A percentile compares a stretch with the other conserved stretches of the same genome.
Conservation (phyloP, 2,329 filamentous ascomycete species). For the Alternaria burnsii region DNA sequence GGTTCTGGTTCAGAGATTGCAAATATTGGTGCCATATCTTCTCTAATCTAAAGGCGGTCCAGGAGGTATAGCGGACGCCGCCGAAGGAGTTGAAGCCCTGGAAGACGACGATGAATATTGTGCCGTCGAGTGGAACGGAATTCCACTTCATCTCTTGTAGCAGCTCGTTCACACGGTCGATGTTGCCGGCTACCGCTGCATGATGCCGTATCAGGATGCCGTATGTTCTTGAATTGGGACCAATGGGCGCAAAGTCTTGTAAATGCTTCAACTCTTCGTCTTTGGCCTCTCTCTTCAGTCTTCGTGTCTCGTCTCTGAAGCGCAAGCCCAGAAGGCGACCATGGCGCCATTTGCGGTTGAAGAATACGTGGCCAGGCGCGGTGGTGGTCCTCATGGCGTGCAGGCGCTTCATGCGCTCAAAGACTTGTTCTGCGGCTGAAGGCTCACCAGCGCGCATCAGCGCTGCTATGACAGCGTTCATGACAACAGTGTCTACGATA, state of each 20-base stretch:
- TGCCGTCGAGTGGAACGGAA: constrained; percentile 73
- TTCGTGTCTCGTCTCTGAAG: constrained; percentile 56
- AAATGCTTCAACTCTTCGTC: constrained; percentile 66
- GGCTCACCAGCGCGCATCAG: constrained; percentile 80
- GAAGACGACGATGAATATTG: constrained; percentile 82
- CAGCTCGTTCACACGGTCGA: constrained; percentile 74
- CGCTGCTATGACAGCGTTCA: constrained; percentile 86
- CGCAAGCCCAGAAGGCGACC: constrained; percentile 56
- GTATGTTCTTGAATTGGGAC: constrained; percentile 81
- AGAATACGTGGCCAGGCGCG: constrained; percentile 38
- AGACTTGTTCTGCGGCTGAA: constrained; percentile 79
- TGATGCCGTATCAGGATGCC: constrained; percentile 80
- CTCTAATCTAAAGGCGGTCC: constrained; percentile 75
- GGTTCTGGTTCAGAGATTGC: constrained; percentile 22
- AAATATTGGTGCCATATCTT: constrained; percentile 42
- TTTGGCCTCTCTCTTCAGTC: constrained; percentile 54
- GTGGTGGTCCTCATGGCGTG: constrained; percentile 52
- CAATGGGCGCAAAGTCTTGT: constrained; percentile 71
- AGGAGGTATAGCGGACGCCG: constrained; percentile 69
- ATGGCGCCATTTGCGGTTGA: constrained; percentile 53
- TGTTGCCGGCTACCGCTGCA: constrained; percentile 71
- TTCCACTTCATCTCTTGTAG: constrained; percentile 80
- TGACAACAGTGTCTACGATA: constrained; percentile 83
- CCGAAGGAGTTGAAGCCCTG: constrained; percentile 83
- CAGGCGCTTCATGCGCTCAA: constrained; percentile 80